A percentile compares a stretch with the other conserved stretches of the same genome.
phyloP scores from a whole-genome alignment of 495 filamentous ascomycete genomes.

The Daldinia caldariorum region DNA sequence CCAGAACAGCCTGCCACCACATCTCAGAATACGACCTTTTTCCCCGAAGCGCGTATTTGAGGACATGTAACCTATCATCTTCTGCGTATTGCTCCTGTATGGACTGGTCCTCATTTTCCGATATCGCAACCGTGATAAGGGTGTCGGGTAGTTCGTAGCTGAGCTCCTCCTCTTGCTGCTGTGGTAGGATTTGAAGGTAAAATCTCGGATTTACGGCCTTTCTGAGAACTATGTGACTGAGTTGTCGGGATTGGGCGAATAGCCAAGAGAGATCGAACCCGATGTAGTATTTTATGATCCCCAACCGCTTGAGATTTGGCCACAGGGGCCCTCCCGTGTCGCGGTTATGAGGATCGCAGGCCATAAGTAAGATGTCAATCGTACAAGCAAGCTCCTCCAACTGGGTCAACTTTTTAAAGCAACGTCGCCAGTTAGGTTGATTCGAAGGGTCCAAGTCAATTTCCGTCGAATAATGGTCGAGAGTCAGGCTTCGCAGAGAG shows the following conservation, averaged over 20 bases:
- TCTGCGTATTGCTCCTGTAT: background rate
- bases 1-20: background rate
- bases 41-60: background rate
- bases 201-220: background rate
- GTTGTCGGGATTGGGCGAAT: background rate
- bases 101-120: background rate
- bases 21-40: background rate
- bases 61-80: background rate
- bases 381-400: background rate
- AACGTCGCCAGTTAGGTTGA: background rate
- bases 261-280: background rate
- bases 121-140: background rate
- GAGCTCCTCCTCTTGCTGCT: background rate
- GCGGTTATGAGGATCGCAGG: background rate
- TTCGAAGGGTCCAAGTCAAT: background rate
- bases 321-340: background rate
- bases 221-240: background rate
- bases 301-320: conserved; percentile 1
- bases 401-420: background rate
- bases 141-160: background rate
- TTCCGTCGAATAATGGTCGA: background rate
- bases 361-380: background rate
- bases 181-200: background rate
- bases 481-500: background rate
- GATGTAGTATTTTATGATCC: background rate